phyloP scores from a whole-genome alignment of 2,329 filamentous ascomycete species.

The Ilyonectria sp. region DNA sequence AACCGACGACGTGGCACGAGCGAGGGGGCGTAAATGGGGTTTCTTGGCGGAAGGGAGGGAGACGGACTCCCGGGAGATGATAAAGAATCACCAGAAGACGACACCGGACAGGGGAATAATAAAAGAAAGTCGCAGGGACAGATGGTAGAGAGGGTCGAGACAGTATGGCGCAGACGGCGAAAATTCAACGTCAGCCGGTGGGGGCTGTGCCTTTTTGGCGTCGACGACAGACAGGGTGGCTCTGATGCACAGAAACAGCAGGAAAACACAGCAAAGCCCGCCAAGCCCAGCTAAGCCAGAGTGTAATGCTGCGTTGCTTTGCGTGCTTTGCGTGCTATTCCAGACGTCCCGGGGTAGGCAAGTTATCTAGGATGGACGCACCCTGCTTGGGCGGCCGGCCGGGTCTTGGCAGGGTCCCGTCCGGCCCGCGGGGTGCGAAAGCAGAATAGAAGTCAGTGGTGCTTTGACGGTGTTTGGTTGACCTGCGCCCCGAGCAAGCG shows the following conservation, averaged over 20 bases:
- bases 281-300: not conserved
- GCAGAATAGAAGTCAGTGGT: not conserved
- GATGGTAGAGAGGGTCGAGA: not conserved
- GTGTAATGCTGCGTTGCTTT: not conserved
- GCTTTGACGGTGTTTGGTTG: not conserved
- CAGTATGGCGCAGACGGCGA: slow-evolving; percentile 31
- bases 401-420: not conserved
- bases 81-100: slow-evolving; percentile 8
- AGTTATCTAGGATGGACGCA: too few species aligned
- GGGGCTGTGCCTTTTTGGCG: slow-evolving; percentile 37
- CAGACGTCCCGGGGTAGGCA: not conserved
- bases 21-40: not conserved
- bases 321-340: not conserved
- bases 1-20: slow-evolving; percentile 25
- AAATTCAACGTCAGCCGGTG: slow-evolving; percentile 48
- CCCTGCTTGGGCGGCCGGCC: not conserved
- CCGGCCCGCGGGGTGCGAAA: not conserved
- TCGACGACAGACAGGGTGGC: slow-evolving; percentile 6
- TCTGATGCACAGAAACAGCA: not conserved
- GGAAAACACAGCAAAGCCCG: not conserved
- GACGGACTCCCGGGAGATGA: slow-evolving; percentile 10
- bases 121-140: slow-evolving; percentile 27
- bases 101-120: slow-evolving; percentile 9
- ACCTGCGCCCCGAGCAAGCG: slow-evolving; percentile 10
- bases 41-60: slow-evolving; percentile 12